Evolutionary conservation across 192 early-diverging fungal species (phyloP).

Genomic region (Coemansia sp.): DNA sequence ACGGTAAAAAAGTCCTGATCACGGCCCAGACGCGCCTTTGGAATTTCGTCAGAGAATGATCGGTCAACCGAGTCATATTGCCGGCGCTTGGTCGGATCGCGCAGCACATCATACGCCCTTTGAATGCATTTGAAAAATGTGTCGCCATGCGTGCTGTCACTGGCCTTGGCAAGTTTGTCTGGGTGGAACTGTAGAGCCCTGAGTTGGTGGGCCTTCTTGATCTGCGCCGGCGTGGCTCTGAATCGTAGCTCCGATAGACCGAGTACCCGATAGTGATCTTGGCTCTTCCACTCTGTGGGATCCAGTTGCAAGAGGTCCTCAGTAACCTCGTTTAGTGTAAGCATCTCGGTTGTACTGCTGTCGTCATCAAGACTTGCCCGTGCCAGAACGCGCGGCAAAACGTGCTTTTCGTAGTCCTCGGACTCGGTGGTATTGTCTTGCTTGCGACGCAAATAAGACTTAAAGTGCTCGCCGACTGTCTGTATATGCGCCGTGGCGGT

Average conservation of each 20-base stretch:
- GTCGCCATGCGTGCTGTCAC: constrained; percentile 57
- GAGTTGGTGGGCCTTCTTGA: constrained; percentile 55
- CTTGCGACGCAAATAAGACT: constrained; percentile 49
- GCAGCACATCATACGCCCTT: constrained; percentile 70
- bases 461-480: constrained; percentile 42
- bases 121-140: constrained; percentile 83
- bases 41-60: constrained; percentile 61
- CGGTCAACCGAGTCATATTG: constrained; percentile 83
- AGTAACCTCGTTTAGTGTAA: constrained; percentile 64
- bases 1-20: constrained; percentile 35
- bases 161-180: constrained; percentile 66
- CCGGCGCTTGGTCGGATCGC: constrained; percentile 64
- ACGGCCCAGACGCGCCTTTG: constrained; percentile 21
- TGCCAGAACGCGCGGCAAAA: constrained; percentile 54
- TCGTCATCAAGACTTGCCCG: constrained; percentile 33
- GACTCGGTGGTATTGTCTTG: constrained; percentile 51
- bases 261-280: constrained; percentile 83
- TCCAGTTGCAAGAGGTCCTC: constrained; percentile 61
- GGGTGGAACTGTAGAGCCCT: constrained; percentile 63
- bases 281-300: constrained; percentile 77
- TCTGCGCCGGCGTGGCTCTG: constrained; percentile 67
- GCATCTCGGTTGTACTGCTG: constrained; percentile 37
- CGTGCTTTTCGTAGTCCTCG: constrained; percentile 48
- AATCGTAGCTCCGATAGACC: constrained; percentile 68
- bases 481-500: constrained; percentile 31